Percentiles rank a stretch among this genome's conserved stretches.
These are phyloP conservation scores for Toxicodendron radicans DNA, from an alignment of 345 rosid genomes.

Conservation along the genomic window DNA sequence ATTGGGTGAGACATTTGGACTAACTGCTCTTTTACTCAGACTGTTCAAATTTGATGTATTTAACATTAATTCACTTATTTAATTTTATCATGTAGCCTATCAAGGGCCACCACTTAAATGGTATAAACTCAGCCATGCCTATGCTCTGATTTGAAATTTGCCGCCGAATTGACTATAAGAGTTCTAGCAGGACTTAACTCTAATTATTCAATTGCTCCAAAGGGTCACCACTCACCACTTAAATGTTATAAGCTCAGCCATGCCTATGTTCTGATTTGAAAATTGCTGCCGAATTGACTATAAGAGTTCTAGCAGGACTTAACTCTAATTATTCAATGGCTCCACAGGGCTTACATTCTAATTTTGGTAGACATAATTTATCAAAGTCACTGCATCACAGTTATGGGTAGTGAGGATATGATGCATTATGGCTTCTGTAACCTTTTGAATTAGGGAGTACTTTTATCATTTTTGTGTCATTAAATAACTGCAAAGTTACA, in stretches of 20 bases:
- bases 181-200: neutral
- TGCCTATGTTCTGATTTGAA: neutral
- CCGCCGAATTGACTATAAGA: neutral
- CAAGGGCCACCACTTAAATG: neutral
- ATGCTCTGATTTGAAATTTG: neutral
- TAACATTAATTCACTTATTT: neutral
- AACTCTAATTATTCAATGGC: neutral
- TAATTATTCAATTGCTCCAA: neutral
- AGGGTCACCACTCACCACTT: neutral
- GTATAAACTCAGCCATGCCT: neutral
- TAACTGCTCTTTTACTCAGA: slow-evolving; percentile 5
- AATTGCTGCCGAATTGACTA: neutral
- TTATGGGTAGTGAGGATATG: too few relatives aligned
- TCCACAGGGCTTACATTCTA: neutral
- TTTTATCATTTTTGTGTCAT: neutral
- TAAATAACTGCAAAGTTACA: neutral
- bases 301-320: neutral
- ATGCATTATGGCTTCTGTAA: neutral
- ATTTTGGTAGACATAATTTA: neutral
- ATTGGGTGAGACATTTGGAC: slow-evolving; percentile 65
- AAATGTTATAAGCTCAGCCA: neutral
- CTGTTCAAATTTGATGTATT: neutral
- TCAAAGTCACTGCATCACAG: neutral
- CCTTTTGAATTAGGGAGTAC: neutral
- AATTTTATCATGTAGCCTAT: neutral